Conservation (phyloP, 768 basidiomycete genomes). For the Mycena olivaceomarginata region DNA sequence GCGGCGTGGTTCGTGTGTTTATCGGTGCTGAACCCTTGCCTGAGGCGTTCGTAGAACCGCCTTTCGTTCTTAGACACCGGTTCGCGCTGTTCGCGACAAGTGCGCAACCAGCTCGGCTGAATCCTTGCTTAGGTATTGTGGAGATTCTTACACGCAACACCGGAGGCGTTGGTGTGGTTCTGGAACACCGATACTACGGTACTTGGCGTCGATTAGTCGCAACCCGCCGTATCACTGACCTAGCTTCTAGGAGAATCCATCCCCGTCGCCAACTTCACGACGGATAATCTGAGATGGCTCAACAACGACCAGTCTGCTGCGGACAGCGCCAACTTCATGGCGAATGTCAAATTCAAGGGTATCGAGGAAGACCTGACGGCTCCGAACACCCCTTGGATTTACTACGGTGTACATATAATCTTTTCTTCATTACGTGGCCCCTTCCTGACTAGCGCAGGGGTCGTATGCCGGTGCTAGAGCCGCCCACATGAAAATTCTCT, state of each 20-base stretch:
- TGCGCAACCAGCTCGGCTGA: neutral
- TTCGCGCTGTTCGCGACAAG: conserved; percentile 1
- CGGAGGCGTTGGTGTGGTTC: conserved; percentile 91
- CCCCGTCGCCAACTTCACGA: conserved; percentile 86
- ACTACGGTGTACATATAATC: conserved; percentile 83
- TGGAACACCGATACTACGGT: conserved; percentile 96
- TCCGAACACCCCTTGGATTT: conserved; percentile 89
- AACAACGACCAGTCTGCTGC: conserved; percentile 93
- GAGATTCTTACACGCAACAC: conserved; percentile 91
- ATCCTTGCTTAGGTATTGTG: conserved; percentile 71
- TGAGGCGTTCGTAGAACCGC: conserved; percentile 58
- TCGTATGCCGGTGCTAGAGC: conserved; percentile 96
- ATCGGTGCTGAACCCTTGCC: conserved; percentile 54
- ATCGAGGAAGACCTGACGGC: conserved; percentile 84
- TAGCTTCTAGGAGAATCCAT: conserved; percentile 77
- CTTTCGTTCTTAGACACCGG: conserved; percentile 80
- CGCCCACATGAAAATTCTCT: conserved; percentile 92
- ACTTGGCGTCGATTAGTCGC: conserved; percentile 35
- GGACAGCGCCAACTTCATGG: conserved; percentile 95
- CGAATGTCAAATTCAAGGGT: conserved; percentile 83
- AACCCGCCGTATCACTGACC: neutral
- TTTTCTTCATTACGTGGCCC: neutral
- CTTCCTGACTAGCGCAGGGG: conserved; percentile 65
- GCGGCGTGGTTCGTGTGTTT: conserved; percentile 78
- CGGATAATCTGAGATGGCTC: conserved; percentile 91